phyloP scores from a whole-genome alignment of 2,329 filamentous ascomycete genomes.

The Huntiella omanensis region DNA sequence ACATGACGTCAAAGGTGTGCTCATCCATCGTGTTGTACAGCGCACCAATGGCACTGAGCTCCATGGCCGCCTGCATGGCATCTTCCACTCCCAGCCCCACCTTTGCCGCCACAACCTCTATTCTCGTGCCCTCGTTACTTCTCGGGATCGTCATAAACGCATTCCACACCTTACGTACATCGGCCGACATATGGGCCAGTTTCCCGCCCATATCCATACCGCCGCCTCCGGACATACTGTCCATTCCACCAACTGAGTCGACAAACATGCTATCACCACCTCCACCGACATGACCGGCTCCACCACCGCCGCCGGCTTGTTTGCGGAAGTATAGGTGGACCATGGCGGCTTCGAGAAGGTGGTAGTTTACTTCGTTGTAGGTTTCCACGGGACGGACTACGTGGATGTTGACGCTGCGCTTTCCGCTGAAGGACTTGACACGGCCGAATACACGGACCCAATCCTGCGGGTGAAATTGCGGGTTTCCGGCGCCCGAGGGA shows the following conservation, averaged over 20 bases:
- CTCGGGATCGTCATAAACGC: conserved; percentile 48
- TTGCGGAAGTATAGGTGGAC: conserved; percentile 71
- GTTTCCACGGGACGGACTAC: conserved; percentile 64
- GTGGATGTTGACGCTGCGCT: conserved; percentile 62
- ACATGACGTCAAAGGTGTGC: conserved; percentile 73
- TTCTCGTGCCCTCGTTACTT: conserved; percentile 66
- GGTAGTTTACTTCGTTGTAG: conserved; percentile 84
- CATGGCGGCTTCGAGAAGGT: conserved; percentile 74
- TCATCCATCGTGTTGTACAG: conserved; percentile 90
- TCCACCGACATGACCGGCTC: conserved; percentile 16
- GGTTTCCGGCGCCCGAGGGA: conserved; percentile 16
- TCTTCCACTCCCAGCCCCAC: conserved; percentile 49
- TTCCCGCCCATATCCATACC: conserved; percentile 15
- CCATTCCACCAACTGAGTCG: conserved; percentile 22
- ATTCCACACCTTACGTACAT: conserved; percentile 52
- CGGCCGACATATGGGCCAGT: conserved; percentile 29
- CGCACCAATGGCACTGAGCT: conserved; percentile 52
- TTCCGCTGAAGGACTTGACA: conserved; percentile 68
- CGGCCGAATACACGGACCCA: conserved; percentile 78
- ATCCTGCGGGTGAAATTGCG: conserved; percentile 47
- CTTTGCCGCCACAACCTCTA: conserved; percentile 53
- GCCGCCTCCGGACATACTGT: conserved; percentile 19
- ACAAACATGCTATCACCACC: conserved; percentile 37
- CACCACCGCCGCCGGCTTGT: conserved; percentile 33
- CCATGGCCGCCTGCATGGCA: conserved; percentile 60